Conservation (phyloP, 2,329 filamentous ascomycete species). For the Nemania abortiva region DNA sequence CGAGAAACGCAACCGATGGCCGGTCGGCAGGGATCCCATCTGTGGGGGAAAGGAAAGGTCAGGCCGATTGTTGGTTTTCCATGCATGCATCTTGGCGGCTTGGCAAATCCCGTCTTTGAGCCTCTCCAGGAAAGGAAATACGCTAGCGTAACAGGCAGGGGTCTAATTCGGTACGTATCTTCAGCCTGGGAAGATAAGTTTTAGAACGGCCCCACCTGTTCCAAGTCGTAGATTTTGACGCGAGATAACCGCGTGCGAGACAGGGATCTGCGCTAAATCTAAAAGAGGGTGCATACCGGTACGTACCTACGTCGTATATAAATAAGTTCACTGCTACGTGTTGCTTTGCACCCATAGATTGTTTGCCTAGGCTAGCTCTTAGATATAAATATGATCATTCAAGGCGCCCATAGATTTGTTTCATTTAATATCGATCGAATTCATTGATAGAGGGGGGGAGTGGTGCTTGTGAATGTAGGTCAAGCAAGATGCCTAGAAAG, state of each 20-base stretch:
- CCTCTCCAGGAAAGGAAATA: conserved; percentile 41
- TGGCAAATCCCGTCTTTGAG: conserved; percentile 37
- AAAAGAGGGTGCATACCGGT: neutral
- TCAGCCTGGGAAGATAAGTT: conserved; percentile 21
- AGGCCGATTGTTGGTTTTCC: conserved; percentile 34
- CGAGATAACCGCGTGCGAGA: conserved; percentile 42
- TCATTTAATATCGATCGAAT: too few relatives aligned
- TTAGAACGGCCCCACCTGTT: conserved; percentile 27
- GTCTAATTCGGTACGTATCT: conserved; percentile 31
- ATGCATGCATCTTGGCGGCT: conserved; percentile 33
- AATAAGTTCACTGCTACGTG: neutral
- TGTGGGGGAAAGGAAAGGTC: conserved; percentile 36
- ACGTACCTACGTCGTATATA: neutral
- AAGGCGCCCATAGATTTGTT: too few relatives aligned
- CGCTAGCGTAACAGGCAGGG: conserved; percentile 25
- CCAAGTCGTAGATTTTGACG: conserved; percentile 41
- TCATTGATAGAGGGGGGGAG: too few relatives aligned
- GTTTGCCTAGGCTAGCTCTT: neutral
- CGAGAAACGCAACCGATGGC: conserved; percentile 2
- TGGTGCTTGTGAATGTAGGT: too few relatives aligned
- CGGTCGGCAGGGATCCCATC: conserved; percentile 29
- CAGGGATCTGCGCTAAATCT: conserved; percentile 37
- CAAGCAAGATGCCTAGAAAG: too few relatives aligned
- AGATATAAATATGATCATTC: too few relatives aligned
- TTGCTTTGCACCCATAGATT: neutral